Conservation (phyloP, 2,329 filamentous ascomycete genomes). For the Beauveria bassiana region DNA sequence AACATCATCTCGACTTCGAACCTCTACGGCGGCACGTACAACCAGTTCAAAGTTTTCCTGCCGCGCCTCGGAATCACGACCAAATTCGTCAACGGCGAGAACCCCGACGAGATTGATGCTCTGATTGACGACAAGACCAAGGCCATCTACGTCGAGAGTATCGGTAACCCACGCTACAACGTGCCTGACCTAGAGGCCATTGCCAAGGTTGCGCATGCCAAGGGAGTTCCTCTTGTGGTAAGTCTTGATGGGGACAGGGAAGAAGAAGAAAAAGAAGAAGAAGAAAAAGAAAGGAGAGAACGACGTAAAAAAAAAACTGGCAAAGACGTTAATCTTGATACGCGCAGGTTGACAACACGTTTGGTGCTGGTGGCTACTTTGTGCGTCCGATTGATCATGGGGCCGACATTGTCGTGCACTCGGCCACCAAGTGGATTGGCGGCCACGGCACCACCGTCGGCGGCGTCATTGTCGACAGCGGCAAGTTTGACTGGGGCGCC, state of each 20-base stretch:
- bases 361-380: conserved; percentile 88
- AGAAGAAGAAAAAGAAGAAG: neutral
- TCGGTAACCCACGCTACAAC: conserved; percentile 91
- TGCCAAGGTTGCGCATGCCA: conserved; percentile 65
- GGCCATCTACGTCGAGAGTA: conserved; percentile 84
- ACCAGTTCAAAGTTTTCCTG: conserved; percentile 89
- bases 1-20: conserved; percentile 90
- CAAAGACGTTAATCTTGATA: neutral
- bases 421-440: conserved; percentile 94
- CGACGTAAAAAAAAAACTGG: neutral
- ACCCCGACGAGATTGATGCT: conserved; percentile 66
- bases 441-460: conserved; percentile 90
- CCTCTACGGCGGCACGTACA: conserved; percentile 92
- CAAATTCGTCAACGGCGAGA: conserved; percentile 81
- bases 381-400: conserved; percentile 80
- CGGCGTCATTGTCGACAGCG: conserved; percentile 78
- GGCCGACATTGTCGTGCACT: conserved; percentile 90
- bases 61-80: conserved; percentile 80
- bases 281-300: neutral
- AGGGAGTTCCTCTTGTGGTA: conserved; percentile 58
- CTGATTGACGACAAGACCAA: conserved; percentile 91
- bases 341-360: conserved; percentile 78
- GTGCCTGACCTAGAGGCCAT: conserved; percentile 86
- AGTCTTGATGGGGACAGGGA: conserved; percentile 17
- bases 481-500: conserved; percentile 91